phyloP scores from a whole-genome alignment of 495 filamentous ascomycete genomes.

The Lentithecium fluviatile region DNA sequence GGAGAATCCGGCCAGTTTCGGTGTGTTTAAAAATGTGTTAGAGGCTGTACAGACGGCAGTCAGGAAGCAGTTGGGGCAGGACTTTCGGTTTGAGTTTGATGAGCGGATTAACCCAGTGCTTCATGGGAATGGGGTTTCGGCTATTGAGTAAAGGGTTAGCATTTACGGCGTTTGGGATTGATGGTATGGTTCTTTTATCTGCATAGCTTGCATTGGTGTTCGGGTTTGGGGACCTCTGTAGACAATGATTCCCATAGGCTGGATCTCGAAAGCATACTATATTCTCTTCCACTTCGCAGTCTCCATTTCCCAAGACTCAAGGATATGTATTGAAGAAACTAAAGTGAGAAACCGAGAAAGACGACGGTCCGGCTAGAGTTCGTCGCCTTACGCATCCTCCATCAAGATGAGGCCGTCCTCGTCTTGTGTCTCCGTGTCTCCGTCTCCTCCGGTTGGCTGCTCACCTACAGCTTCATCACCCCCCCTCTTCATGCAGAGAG shows the following conservation, averaged over 20 bases:
- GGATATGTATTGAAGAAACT: too few relatives aligned
- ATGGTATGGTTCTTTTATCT: not conserved
- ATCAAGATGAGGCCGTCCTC: too few relatives aligned
- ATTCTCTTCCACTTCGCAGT: not conserved
- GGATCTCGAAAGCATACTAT: not conserved
- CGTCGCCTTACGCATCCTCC: too few relatives aligned
- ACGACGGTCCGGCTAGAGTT: too few relatives aligned
- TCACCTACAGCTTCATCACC: too few relatives aligned
- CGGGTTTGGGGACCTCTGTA: not conserved
- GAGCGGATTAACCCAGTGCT: conserved; percentile 62
- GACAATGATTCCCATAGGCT: not conserved
- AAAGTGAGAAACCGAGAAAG: too few relatives aligned
- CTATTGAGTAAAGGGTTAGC: conserved; percentile 50
- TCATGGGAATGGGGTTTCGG: conserved; percentile 53
- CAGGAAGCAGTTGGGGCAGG: conserved; percentile 38
- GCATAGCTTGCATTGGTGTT: conserved; percentile 1
- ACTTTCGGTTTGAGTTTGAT: conserved; percentile 42
- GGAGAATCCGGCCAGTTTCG: conserved; percentile 41
- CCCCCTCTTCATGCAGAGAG: too few relatives aligned
- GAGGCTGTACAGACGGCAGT: conserved; percentile 40
- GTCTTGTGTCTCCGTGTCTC: too few relatives aligned
- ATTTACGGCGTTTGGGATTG: not conserved
- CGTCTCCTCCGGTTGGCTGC: too few relatives aligned
- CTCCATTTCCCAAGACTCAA: too few relatives aligned
- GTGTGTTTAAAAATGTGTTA: conserved; percentile 41